These are phyloP conservation scores for Komagataella pseudopastoris DNA, from an alignment of 805 yeast genomes.

Conservation along the genomic window DNA sequence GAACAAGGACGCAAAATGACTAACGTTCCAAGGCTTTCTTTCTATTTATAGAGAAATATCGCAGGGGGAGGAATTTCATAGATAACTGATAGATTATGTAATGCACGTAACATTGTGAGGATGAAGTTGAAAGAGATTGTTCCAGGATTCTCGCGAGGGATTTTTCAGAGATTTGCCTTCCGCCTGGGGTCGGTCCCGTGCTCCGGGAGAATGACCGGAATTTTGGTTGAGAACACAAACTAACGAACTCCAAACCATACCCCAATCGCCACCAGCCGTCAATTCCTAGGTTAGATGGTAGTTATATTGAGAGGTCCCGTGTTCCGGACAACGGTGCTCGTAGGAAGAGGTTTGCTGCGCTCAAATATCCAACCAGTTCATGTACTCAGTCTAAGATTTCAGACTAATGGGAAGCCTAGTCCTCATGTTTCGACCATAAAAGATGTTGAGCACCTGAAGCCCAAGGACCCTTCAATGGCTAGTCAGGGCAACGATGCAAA, in stretches of 20 bases:
- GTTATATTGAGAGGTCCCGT: not conserved
- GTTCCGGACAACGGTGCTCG: not conserved
- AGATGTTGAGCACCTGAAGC: not conserved
- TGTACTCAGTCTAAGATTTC: not conserved
- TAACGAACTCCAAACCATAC: not conserved
- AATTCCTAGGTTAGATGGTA: not conserved
- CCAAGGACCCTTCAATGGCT: not conserved
- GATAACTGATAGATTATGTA: not conserved
- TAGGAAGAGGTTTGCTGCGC: not conserved
- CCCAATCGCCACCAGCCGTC: not conserved
- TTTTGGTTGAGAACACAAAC: not conserved
- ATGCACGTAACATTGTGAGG: not conserved
- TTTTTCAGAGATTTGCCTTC: not conserved
- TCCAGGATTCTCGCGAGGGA: not conserved
- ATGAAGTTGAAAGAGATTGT: not conserved
- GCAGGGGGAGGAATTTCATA: not conserved
- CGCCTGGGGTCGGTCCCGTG: not conserved
- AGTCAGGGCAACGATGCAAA: not conserved
- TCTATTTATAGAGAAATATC: not conserved
- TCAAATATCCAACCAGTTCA: not conserved
- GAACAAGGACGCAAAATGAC: not conserved
- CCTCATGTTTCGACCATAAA: not conserved
- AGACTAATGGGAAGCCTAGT: not conserved
- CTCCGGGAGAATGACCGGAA: not conserved
- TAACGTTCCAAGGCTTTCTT: not conserved